phyloP scores from a whole-genome alignment of 1,139 yeast species.

The Eremothecium cymbalariae region DNA sequence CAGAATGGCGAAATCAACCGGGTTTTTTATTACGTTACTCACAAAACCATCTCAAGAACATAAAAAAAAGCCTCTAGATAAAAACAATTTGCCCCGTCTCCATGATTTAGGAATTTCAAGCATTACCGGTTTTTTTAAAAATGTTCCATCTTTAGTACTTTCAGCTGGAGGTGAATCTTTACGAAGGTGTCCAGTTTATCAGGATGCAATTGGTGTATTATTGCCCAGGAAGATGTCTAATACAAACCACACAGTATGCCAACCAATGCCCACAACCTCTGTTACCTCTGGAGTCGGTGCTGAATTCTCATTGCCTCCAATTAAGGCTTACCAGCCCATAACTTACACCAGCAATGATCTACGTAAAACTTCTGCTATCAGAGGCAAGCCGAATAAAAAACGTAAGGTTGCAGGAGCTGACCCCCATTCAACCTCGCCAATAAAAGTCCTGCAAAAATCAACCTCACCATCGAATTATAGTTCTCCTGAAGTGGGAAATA shows the following conservation, averaged over 20 bases:
- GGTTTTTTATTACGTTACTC: constrained; percentile 36
- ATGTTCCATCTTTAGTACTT: constrained; percentile 25
- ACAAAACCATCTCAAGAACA: constrained; percentile 30
- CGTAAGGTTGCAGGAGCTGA: too few relatives aligned
- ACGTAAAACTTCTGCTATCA: constrained; percentile 22
- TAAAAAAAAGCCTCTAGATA: constrained; percentile 12
- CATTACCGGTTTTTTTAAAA: constrained; percentile 23
- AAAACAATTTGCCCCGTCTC: constrained; percentile 13
- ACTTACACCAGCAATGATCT: constrained; percentile 29
- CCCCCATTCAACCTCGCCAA: too few relatives aligned
- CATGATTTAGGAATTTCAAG: constrained; percentile 25
- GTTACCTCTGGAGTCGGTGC: constrained; percentile 11
- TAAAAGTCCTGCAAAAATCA: too few relatives aligned
- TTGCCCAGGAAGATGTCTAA: constrained; percentile 18
- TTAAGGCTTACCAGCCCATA: constrained; percentile 30
- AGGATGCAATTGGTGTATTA: constrained; percentile 32
- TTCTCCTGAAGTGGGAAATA: too few relatives aligned
- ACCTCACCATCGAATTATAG: too few relatives aligned
- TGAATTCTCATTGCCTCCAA: constrained; percentile 18
- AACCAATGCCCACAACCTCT: not conserved
- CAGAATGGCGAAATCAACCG: constrained; percentile 44
- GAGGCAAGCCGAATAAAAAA: too few relatives aligned
- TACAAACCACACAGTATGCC: constrained; percentile 2
- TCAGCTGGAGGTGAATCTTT: constrained; percentile 30
- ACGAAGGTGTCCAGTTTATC: constrained; percentile 31